Evolutionary conservation across 2,329 filamentous ascomycete species (phyloP).

Genomic region (Chrysoporthe cubensis): DNA sequence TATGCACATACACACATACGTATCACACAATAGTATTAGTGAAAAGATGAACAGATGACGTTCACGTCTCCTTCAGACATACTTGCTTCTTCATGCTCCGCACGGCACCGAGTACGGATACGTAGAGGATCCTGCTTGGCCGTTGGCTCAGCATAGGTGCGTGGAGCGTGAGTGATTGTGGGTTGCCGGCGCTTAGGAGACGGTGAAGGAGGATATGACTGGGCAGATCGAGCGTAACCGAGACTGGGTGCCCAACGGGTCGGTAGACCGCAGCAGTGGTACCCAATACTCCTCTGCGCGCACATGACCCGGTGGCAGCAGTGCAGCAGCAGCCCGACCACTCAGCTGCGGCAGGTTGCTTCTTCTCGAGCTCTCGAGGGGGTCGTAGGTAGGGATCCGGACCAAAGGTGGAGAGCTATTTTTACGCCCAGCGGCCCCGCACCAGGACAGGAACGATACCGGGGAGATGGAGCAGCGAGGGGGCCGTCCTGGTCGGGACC

Average conservation of each 20-base stretch:
- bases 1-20: neutral
- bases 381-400: neutral
- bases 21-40: neutral
- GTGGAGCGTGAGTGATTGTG: neutral
- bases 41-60: neutral
- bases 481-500: too few relatives aligned
- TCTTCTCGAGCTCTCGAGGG: neutral
- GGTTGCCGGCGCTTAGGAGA: conserved; percentile 14
- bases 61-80: neutral
- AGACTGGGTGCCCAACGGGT: conserved; percentile 18
- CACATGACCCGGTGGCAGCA: conserved; percentile 2
- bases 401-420: neutral
- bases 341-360: neutral
- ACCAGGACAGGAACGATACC: neutral
- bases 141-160: neutral
- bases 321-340: neutral
- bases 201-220: conserved; percentile 10
- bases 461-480: too few relatives aligned
- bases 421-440: neutral
- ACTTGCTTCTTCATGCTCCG: neutral
- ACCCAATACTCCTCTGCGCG: conserved; percentile 13
- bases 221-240: conserved; percentile 2
- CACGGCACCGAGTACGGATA: neutral
- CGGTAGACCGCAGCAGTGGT: conserved; percentile 19
- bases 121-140: neutral